phyloP scores from a whole-genome alignment of 2,329 filamentous ascomycete species.

The Pestalotiopsis sp. region DNA sequence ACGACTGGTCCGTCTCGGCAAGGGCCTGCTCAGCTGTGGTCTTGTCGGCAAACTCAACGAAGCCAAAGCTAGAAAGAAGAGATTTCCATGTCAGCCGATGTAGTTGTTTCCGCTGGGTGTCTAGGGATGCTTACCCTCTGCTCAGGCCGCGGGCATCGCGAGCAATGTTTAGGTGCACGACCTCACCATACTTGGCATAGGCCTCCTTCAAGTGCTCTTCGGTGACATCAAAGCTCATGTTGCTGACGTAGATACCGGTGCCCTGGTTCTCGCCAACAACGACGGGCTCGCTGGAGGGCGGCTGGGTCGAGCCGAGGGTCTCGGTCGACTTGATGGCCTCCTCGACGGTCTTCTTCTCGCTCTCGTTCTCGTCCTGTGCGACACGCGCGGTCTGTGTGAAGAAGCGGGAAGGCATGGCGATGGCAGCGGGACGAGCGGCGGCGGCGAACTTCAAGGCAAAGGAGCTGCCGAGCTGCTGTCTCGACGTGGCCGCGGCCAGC shows the following conservation, averaged over 20 bases:
- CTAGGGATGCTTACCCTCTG: conserved; percentile 31
- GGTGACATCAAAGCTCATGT: conserved; percentile 71
- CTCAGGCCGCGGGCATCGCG: conserved; percentile 32
- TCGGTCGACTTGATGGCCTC: conserved; percentile 13
- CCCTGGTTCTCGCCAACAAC: neutral
- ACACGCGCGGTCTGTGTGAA: conserved; percentile 34
- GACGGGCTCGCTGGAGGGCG: neutral
- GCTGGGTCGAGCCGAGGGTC: conserved; percentile 8
- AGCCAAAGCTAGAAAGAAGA: conserved; percentile 28
- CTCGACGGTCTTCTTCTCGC: conserved; percentile 11
- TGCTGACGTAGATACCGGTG: conserved; percentile 65
- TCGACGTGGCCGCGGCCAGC: conserved; percentile 24
- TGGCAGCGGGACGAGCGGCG: conserved; percentile 23
- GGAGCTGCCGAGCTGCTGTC: conserved; percentile 29
- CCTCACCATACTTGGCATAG: conserved; percentile 49
- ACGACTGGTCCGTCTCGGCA: conserved; percentile 29
- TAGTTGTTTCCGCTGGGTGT: neutral
- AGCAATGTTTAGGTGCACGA: conserved; percentile 23
- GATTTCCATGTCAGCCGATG: neutral
- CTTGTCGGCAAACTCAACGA: conserved; percentile 25
- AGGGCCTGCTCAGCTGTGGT: conserved; percentile 25
- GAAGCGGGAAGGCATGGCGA: conserved; percentile 25
- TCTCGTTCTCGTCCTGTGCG: conserved; percentile 21
- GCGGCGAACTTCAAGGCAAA: conserved; percentile 31
- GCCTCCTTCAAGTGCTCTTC: conserved; percentile 61